A percentile compares a stretch with the other conserved stretches of the same genome.
Conservation (phyloP, 139 green algal genomes). For the Spirogloea muscicola region DNA sequence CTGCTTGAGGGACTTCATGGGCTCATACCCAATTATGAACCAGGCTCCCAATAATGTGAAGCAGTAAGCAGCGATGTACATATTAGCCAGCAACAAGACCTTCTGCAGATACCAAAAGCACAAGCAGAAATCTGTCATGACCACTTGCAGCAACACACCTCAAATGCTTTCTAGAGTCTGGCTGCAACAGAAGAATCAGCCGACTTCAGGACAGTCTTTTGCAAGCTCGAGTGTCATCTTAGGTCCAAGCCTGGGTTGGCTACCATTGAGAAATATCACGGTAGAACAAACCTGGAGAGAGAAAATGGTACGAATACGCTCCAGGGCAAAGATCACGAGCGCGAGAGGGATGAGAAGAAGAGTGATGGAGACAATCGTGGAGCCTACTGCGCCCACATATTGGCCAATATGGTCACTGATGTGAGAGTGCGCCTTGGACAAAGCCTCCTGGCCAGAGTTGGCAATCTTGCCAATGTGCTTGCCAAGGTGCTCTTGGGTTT, state of each 20-base stretch:
- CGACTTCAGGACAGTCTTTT: no score
- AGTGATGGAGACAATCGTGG: slow-evolving; percentile 33
- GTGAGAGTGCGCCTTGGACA: not conserved
- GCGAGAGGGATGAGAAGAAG: slow-evolving; percentile 23
- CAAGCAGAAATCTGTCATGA: no score
- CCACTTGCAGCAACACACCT: no score
- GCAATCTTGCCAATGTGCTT: slow-evolving; percentile 8
- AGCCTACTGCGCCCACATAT: slow-evolving; percentile 17
- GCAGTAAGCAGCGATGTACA: slow-evolving; percentile 33
- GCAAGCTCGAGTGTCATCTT: no score
- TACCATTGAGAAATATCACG: no score
- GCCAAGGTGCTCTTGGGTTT: not conserved
- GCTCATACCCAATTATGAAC: slow-evolving; percentile 35
- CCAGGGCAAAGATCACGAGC: not conserved
- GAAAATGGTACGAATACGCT: slow-evolving; percentile 6
- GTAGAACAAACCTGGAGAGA: slow-evolving; percentile 11
- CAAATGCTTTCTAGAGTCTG: no score
- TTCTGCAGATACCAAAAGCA: no score
- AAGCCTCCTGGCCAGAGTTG: not conserved
- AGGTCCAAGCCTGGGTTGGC: no score
- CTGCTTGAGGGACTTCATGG: slow-evolving; percentile 24
- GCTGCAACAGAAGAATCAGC: no score
- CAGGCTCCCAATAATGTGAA: slow-evolving; percentile 11
- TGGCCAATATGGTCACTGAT: slow-evolving; percentile 6
- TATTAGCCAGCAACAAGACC: slow-evolving; percentile 16